phyloP scores from a whole-genome alignment of 1,284 basidiomycete species.

The Mycosarcoma mackinlayi region DNA sequence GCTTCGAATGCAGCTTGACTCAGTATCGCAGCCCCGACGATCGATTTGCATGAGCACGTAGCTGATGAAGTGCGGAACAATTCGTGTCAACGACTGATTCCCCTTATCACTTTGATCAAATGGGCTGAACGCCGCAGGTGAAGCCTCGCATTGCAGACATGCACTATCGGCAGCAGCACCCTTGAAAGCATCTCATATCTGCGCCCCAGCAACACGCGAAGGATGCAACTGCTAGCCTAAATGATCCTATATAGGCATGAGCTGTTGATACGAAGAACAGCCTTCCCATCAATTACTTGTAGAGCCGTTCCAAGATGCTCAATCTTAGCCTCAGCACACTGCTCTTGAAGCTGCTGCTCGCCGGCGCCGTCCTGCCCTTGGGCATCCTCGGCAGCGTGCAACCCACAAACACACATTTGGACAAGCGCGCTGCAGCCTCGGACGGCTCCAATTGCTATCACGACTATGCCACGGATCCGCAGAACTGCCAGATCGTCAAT shows the following conservation, averaged over 20 bases:
- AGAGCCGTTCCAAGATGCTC: constrained; percentile 6
- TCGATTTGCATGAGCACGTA: not conserved
- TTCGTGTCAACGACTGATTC: too few relatives aligned
- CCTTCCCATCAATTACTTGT: not conserved
- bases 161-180: too few relatives aligned
- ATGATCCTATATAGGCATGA: not conserved
- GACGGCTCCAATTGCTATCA: constrained; percentile 24
- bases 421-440: constrained; percentile 13
- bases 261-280: not conserved
- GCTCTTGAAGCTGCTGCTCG: constrained; percentile 13
- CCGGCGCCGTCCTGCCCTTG: constrained; percentile 3
- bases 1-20: not conserved
- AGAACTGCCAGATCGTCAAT: constrained; percentile 22
- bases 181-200: not conserved
- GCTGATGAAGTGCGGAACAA: constrained; percentile 4
- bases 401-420: constrained; percentile 5
- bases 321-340: constrained; percentile 2
- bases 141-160: not conserved
- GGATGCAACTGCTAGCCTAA: too few relatives aligned
- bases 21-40: not conserved
- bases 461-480: constrained; percentile 19
- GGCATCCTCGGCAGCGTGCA: constrained; percentile 12
- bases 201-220: not conserved
- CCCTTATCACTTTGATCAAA: not conserved
- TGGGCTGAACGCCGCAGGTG: constrained; percentile 3